phyloP scores from a whole-genome alignment of 805 yeast genomes.

The Saccharomyces paradoxus region DNA sequence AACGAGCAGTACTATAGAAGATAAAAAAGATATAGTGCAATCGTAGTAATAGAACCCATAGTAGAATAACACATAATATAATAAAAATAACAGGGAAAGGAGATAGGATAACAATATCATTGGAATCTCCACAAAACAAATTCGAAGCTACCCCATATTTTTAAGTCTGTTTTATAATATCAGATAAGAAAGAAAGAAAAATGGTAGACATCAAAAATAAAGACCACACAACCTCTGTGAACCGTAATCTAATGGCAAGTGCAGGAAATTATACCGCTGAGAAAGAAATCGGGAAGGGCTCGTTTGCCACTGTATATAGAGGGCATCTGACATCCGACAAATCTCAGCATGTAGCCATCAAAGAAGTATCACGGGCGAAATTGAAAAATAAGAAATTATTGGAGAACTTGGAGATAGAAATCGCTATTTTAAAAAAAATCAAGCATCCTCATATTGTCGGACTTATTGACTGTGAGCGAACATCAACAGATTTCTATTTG shows the following conservation, averaged over 20 bases:
- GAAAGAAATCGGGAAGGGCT: slow-evolving; percentile 83
- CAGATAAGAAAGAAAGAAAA: slow-evolving; percentile 10
- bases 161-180: slow-evolving; percentile 6
- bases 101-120: not conserved
- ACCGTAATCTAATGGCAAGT: slow-evolving; percentile 4
- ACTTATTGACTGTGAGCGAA: slow-evolving; percentile 72
- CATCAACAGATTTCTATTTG: slow-evolving; percentile 70
- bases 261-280: slow-evolving; percentile 25
- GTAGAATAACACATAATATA: not conserved
- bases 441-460: slow-evolving; percentile 91
- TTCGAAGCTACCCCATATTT: not conserved
- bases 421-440: slow-evolving; percentile 76
- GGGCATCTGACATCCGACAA: slow-evolving; percentile 42
- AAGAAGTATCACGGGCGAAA: slow-evolving; percentile 75
- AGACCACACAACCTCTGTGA: slow-evolving; percentile 4
- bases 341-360: slow-evolving; percentile 64
- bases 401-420: slow-evolving; percentile 89
- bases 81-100: not conserved
- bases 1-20: not conserved
- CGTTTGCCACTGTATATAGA: slow-evolving; percentile 91
- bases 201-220: slow-evolving; percentile 1
- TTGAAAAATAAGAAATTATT: slow-evolving; percentile 77
- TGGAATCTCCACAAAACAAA: not conserved
- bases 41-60: not conserved
- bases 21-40: not conserved